Evolutionary conservation across 2,329 filamentous ascomycete species (phyloP).

Genomic region (Alternaria solani): DNA sequence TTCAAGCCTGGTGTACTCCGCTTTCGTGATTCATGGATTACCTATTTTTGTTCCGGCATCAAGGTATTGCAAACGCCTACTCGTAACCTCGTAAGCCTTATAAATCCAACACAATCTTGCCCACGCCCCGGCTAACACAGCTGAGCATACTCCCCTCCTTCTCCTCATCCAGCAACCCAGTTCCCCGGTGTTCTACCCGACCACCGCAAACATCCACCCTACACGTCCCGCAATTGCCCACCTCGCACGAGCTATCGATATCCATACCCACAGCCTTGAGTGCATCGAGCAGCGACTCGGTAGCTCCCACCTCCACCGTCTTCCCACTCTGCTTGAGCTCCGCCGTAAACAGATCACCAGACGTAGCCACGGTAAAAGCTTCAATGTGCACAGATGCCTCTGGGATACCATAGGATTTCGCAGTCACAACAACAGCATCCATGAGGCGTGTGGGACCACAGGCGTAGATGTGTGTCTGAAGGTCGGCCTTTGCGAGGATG

Average conservation of each 20-base stretch:
- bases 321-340: conserved; percentile 58
- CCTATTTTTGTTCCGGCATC: fast-evolving
- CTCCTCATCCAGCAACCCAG: conserved; percentile 48
- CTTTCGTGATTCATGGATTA: neutral
- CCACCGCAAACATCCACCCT: conserved; percentile 51
- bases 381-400: conserved; percentile 67
- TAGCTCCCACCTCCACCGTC: conserved; percentile 55
- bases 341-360: conserved; percentile 68
- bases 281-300: conserved; percentile 53
- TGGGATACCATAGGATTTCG: conserved; percentile 54
- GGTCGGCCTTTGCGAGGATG: conserved; percentile 58
- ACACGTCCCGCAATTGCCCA: conserved; percentile 57
- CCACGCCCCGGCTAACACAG: conserved; percentile 51
- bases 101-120: conserved; percentile 44
- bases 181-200: conserved; percentile 52
- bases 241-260: conserved; percentile 55
- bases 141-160: conserved; percentile 47
- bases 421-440: conserved; percentile 58
- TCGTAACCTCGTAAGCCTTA: conserved; percentile 5
- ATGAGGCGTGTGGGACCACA: conserved; percentile 68
- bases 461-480: conserved; percentile 67
- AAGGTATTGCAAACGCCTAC: neutral
- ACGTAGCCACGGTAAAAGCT: conserved; percentile 62
- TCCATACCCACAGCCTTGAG: conserved; percentile 55
- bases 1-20: neutral